These are phyloP conservation scores for Xerocomus alliaceus DNA, from an alignment of 1,284 basidiomycete species.

Conservation along the genomic window DNA sequence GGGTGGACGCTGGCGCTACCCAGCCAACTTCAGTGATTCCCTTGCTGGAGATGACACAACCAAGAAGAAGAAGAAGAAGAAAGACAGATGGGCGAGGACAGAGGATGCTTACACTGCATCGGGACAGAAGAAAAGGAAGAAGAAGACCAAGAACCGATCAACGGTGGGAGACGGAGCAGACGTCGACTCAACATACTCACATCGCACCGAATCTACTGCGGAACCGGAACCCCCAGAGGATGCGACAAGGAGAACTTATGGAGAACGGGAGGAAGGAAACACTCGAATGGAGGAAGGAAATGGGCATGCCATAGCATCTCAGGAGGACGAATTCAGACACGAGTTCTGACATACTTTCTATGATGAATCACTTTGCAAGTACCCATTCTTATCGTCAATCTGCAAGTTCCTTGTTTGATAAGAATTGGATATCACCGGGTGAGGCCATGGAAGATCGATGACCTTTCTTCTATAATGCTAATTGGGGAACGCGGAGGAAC, in stretches of 20 bases:
- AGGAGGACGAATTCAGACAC: constrained; percentile 53
- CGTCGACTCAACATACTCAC: constrained; percentile 52
- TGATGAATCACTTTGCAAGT: constrained; percentile 6
- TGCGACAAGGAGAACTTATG: constrained; percentile 69
- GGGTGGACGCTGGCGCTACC: constrained; percentile 77
- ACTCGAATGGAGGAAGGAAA: constrained; percentile 23
- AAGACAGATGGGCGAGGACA: constrained; percentile 83
- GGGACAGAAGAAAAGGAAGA: constrained; percentile 55
- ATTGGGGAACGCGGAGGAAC: no score
- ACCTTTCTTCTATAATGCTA: no score
- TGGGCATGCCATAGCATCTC: constrained; percentile 22
- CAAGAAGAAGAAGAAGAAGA: constrained; percentile 77
- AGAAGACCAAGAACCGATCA: constrained; percentile 61
- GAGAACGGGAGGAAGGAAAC: constrained; percentile 37
- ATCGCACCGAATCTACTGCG: constrained; percentile 47
- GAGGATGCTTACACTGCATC: constrained; percentile 77
- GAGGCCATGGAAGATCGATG: no score
- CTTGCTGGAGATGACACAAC: constrained; percentile 53
- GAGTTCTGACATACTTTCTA: constrained; percentile 46
- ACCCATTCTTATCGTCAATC: constrained; percentile 12
- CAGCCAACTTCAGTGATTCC: constrained; percentile 78
- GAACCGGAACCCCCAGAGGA: constrained; percentile 69
- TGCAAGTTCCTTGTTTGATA: no score
- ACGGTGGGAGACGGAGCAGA: constrained; percentile 51
- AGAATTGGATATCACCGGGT: no score